Evolutionary conservation across 371 early-diverging fungal species (phyloP).

Genomic region (Amoeboaphelidium occidentale): DNA sequence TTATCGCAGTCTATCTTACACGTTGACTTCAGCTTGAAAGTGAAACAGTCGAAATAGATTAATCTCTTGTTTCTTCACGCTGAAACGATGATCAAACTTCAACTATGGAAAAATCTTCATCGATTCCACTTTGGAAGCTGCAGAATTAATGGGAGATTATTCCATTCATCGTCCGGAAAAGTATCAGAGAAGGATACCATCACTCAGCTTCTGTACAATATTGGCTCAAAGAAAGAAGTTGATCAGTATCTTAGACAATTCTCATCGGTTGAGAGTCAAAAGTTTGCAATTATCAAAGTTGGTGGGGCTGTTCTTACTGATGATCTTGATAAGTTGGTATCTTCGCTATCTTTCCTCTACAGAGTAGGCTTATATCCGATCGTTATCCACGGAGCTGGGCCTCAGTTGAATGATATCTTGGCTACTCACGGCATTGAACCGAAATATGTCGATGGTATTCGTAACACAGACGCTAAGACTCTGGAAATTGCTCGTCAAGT

Average conservation of each 20-base stretch:
- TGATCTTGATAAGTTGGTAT: constrained; percentile 76
- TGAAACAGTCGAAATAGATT: too few relatives aligned
- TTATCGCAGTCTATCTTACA: neutral
- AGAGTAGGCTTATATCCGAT: constrained; percentile 91
- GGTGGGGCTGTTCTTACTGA: constrained; percentile 90
- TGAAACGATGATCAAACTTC: too few relatives aligned
- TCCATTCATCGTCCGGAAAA: too few relatives aligned
- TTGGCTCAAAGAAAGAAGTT: constrained; percentile 89
- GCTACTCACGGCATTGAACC: constrained; percentile 68
- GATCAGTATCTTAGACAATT: constrained; percentile 90
- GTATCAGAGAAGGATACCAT: constrained; percentile 98
- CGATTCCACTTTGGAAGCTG: too few relatives aligned
- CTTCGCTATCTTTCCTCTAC: constrained; percentile 77
- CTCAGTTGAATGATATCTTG: constrained; percentile 68
- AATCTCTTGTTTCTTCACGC: too few relatives aligned
- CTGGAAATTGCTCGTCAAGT: constrained; percentile 66
- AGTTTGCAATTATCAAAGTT: constrained; percentile 95
- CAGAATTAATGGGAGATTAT: too few relatives aligned
- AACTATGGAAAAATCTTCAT: too few relatives aligned
- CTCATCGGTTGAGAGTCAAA: constrained; percentile 83
- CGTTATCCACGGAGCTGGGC: constrained; percentile 90
- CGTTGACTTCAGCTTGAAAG: neutral
- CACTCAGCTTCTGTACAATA: constrained; percentile 84
- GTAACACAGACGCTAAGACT: constrained; percentile 74
- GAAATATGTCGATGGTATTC: constrained; percentile 81